phyloP scores from a whole-genome alignment of 768 basidiomycete species.

The Lentinula boryana region DNA sequence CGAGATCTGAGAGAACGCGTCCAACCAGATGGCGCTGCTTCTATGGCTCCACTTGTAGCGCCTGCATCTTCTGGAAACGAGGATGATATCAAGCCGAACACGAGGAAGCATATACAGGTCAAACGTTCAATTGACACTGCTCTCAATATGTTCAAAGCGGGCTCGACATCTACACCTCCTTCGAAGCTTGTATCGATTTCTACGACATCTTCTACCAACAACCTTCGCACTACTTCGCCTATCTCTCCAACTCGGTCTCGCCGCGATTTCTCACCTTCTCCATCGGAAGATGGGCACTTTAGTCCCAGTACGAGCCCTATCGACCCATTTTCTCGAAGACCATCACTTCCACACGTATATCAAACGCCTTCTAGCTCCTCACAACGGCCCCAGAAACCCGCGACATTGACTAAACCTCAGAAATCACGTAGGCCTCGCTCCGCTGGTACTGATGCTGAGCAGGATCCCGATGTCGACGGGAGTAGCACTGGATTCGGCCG shows the following conservation, averaged over 20 bases:
- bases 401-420: slow-evolving; percentile 22
- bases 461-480: slow-evolving; percentile 26
- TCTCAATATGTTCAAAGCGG: slow-evolving; percentile 40
- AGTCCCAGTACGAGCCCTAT: slow-evolving; percentile 20
- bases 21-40: slow-evolving; percentile 20
- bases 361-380: slow-evolving; percentile 23
- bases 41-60: slow-evolving; percentile 10
- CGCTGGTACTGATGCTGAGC: slow-evolving; percentile 62
- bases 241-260: slow-evolving; percentile 33
- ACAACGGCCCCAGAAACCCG: slow-evolving; percentile 28
- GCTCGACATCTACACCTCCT: slow-evolving; percentile 24
- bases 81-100: slow-evolving; percentile 21
- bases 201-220: slow-evolving; percentile 2
- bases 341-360: slow-evolving; percentile 61
- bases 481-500: slow-evolving; percentile 22
- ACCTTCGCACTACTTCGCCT: slow-evolving; percentile 17
- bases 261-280: slow-evolving; percentile 34
- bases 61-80: slow-evolving; percentile 12
- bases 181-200: slow-evolving; percentile 19
- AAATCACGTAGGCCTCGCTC: slow-evolving; percentile 59
- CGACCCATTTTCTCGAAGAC: slow-evolving; percentile 43
- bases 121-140: slow-evolving; percentile 79
- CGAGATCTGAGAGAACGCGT: slow-evolving; percentile 53
- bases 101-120: slow-evolving; percentile 53
- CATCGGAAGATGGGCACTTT: slow-evolving; percentile 23